These are phyloP conservation scores for Euclidium syriacum DNA, from an alignment of 345 rosid genomes.

Conservation along the genomic window DNA sequence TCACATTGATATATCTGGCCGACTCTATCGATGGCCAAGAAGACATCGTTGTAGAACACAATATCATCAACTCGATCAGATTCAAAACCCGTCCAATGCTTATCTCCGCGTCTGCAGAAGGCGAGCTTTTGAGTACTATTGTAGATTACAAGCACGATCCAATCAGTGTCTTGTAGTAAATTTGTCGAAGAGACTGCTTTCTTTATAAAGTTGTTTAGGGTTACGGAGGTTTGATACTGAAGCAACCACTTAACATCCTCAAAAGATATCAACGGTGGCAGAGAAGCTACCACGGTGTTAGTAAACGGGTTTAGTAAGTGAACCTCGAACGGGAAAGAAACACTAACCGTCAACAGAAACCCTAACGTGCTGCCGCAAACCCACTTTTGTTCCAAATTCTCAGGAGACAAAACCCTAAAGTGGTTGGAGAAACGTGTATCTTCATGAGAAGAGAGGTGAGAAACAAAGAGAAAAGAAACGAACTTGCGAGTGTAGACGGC, in stretches of 20 bases:
- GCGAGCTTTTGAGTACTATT: constrained; percentile 14
- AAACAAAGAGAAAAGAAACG: constrained; percentile 11
- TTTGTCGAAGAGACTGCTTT: constrained; percentile 13
- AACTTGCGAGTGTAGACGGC: constrained; percentile 12
- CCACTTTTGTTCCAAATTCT: not conserved
- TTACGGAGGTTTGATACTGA: constrained; percentile 4
- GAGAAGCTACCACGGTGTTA: not conserved
- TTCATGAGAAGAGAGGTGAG: not conserved
- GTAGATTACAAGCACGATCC: constrained; percentile 21
- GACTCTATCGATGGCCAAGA: constrained; percentile 1
- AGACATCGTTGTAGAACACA: constrained; percentile 21
- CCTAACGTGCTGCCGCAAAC: constrained; percentile 13
- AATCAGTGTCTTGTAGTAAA: constrained; percentile 8
- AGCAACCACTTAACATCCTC: constrained; percentile 18
- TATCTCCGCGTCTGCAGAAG: constrained; percentile 22
- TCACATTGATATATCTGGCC: constrained; percentile 15
- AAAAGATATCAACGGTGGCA: constrained; percentile 16
- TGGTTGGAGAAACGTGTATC: not conserved
- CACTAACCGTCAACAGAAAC: constrained; percentile 8
- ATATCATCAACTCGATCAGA: constrained; percentile 10
- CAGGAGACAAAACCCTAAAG: not conserved
- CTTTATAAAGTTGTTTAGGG: constrained; percentile 18
- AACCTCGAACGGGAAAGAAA: constrained; percentile 13
- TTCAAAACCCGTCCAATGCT: constrained; percentile 18
- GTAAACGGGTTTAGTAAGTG: not conserved